Conservation (phyloP, 108 stramenopile species). For the Cyclostephanos invisitatus region DNA sequence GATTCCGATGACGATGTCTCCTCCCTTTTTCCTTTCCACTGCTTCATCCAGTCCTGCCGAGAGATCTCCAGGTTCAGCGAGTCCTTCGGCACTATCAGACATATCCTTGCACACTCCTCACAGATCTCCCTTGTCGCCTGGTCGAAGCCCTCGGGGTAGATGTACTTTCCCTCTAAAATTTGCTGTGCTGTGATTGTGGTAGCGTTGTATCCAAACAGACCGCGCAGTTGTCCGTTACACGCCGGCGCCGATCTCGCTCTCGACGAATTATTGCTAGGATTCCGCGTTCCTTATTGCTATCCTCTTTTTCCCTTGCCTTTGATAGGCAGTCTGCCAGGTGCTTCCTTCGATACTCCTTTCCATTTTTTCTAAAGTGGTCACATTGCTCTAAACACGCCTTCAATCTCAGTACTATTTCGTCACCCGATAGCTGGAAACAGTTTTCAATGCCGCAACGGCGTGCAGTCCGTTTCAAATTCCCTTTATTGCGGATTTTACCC, state of each 20-base stretch:
- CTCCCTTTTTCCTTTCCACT: not conserved
- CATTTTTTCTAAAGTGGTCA: not conserved
- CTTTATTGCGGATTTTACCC: not conserved
- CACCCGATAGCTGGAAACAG: not conserved
- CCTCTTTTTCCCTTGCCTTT: not conserved
- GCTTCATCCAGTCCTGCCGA: not conserved
- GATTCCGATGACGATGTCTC: conserved; percentile 9
- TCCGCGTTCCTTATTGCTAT: not conserved
- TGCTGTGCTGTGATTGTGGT: not conserved
- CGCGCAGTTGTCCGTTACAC: conserved; percentile 1
- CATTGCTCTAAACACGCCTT: not conserved
- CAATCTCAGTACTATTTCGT: not conserved
- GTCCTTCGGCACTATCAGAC: not conserved
- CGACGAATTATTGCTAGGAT: conserved; percentile 11
- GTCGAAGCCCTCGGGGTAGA: not conserved
- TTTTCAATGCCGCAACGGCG: not conserved
- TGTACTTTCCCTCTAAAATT: conserved; percentile 8
- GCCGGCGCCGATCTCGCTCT: conserved; percentile 21
- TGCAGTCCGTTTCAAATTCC: conserved; percentile 8
- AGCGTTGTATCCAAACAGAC: conserved; percentile 9
- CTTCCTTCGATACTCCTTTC: not conserved
- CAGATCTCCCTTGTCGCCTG: not conserved
- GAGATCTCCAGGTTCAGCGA: not conserved
- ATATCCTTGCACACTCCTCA: not conserved
- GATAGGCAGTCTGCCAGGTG: not conserved